phyloP scores from a whole-genome alignment of 176 grass and related monocot species.

The Cymbopogon citratus region DNA sequence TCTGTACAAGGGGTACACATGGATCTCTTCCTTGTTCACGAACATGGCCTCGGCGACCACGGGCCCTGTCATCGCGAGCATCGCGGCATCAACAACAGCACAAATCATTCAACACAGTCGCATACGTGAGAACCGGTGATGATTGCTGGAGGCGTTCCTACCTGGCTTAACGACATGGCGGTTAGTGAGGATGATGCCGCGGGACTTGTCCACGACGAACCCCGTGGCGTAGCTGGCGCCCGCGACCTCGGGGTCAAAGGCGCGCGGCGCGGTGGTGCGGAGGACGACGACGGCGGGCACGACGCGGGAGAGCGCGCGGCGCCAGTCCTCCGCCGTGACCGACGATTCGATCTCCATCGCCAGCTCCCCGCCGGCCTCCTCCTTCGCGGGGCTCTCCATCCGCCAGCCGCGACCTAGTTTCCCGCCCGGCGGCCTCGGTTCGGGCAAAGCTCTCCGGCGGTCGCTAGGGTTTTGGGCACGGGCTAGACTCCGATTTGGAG shows the following conservation, averaged over 20 bases:
- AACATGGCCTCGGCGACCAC: slow-evolving; percentile 98
- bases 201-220: slow-evolving; percentile 89
- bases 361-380: slow-evolving; percentile 45
- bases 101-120: background rate
- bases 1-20: slow-evolving; percentile 80
- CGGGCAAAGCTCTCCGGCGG: background rate
- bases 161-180: slow-evolving; percentile 96
- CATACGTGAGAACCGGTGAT: background rate
- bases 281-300: slow-evolving; percentile 94
- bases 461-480: slow-evolving; percentile 37
- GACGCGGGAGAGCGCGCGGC: slow-evolving; percentile 67
- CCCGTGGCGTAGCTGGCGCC: slow-evolving; percentile 97
- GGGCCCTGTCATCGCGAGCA: slow-evolving; percentile 49
- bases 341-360: slow-evolving; percentile 73
- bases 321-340: slow-evolving; percentile 92
- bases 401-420: slow-evolving; percentile 21
- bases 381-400: slow-evolving; percentile 52
- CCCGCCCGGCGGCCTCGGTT: background rate
- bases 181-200: slow-evolving; percentile 95
- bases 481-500: background rate
- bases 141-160: background rate
- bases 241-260: slow-evolving; percentile 88
- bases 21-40: slow-evolving; percentile 94
- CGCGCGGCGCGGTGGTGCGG: slow-evolving; percentile 82
- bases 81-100: background rate